These are phyloP conservation scores for Fusarium nelsonii DNA, from an alignment of 2,329 filamentous ascomycete genomes.

Conservation along the genomic window DNA sequence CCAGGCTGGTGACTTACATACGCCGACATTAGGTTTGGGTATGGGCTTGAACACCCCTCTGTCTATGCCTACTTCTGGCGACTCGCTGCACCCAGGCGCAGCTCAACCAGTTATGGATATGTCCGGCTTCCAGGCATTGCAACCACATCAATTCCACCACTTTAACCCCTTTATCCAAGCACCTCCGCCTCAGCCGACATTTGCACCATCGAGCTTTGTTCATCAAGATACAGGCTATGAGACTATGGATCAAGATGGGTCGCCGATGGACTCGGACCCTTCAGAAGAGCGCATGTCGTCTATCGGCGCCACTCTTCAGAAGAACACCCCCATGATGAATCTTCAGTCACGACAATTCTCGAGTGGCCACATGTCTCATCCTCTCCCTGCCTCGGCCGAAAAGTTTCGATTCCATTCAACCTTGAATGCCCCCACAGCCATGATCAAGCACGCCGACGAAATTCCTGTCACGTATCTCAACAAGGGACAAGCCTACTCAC, in stretches of 20 bases:
- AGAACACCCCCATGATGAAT: slow-evolving; percentile 69
- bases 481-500: slow-evolving; percentile 93
- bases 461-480: slow-evolving; percentile 98
- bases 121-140: slow-evolving; percentile 72
- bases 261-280: slow-evolving; percentile 71
- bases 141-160: slow-evolving; percentile 72
- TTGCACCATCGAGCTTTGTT: slow-evolving; percentile 82
- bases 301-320: slow-evolving; percentile 72
- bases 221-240: slow-evolving; percentile 86
- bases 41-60: slow-evolving; percentile 85
- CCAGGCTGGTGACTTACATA: slow-evolving; percentile 88
- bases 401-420: slow-evolving; percentile 92
- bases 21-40: slow-evolving; percentile 78
- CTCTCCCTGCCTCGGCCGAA: slow-evolving; percentile 68
- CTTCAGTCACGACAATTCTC: slow-evolving; percentile 66
- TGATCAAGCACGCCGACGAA: slow-evolving; percentile 90
- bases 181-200: slow-evolving; percentile 69
- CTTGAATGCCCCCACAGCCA: slow-evolving; percentile 93
- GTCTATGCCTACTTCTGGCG: slow-evolving; percentile 79
- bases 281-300: slow-evolving; percentile 65
- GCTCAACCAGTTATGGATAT: slow-evolving; percentile 69
- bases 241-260: slow-evolving; percentile 79
- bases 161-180: slow-evolving; percentile 79
- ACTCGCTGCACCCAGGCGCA: slow-evolving; percentile 70
- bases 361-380: slow-evolving; percentile 59